Evolutionary conservation across 805 yeast genomes (phyloP).

Genomic region (Candida maesae): DNA sequence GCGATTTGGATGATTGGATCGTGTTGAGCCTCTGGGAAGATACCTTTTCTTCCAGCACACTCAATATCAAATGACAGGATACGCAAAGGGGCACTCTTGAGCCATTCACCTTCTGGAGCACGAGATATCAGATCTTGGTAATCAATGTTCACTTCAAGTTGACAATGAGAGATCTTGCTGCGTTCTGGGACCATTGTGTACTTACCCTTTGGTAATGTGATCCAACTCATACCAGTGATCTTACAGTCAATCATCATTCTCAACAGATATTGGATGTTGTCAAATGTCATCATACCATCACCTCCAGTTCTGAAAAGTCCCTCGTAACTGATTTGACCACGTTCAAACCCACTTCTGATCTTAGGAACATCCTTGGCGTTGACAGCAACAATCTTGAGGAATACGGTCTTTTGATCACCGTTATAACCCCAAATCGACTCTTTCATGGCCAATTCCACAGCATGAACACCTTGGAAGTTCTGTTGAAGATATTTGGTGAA

Average conservation of each 20-base stretch:
- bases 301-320: slow-evolving; percentile 58
- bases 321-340: slow-evolving; percentile 67
- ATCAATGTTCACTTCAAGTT: slow-evolving; percentile 72
- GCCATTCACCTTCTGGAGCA: slow-evolving; percentile 90
- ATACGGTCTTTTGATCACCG: slow-evolving; percentile 73
- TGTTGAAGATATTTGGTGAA: slow-evolving; percentile 45
- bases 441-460: slow-evolving; percentile 61
- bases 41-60: slow-evolving; percentile 96
- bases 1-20: slow-evolving; percentile 98
- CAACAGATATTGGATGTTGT: slow-evolving; percentile 81
- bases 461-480: slow-evolving; percentile 53
- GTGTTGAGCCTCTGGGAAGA: slow-evolving; percentile 90
- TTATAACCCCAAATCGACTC: slow-evolving; percentile 94
- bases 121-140: slow-evolving; percentile 72
- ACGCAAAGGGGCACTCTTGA: slow-evolving; percentile 89
- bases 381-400: slow-evolving; percentile 65
- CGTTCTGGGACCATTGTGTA: slow-evolving; percentile 46
- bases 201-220: slow-evolving; percentile 75
- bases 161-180: slow-evolving; percentile 67
- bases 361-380: slow-evolving; percentile 66
- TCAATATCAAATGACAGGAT: slow-evolving; percentile 95
- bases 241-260: slow-evolving; percentile 90
- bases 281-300: slow-evolving; percentile 62
- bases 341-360: slow-evolving; percentile 77
- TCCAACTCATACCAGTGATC: slow-evolving; percentile 97